Evolutionary conservation across 1,284 basidiomycete species (phyloP), one percentile per base, ranked within the genome.

Genomic region (Phlebopus sp.): DNA sequence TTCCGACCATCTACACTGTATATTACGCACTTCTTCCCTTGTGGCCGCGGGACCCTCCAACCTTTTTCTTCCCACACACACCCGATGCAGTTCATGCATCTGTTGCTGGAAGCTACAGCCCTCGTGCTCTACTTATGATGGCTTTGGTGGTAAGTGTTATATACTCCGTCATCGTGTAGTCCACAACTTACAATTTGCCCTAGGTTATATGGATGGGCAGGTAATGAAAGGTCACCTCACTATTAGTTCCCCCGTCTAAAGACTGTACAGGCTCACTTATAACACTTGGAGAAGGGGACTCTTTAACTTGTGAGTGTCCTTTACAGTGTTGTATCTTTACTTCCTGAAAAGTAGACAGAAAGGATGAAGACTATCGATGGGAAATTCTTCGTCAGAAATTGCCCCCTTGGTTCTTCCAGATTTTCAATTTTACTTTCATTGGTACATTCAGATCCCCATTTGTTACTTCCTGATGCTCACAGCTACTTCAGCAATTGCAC

Each of bases 331-430:
- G 10, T 25, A 17, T 5, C 14, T 10, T 32, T 37, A 6, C 40
- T 21, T 2, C 4, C 7, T 46, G 3, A 1, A 14, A 39, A 19
- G 15, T 46, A 14, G 17, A 39, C n/a, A 81, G 78, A 2, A 69
- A 73, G 2, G 90, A 92, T 30, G 92, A 94, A 66, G 95, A 97
- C 67, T 97, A 98, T 63, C 86, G 95, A 25, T 97, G 94, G 89
- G 81, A 77, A 2, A 69, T 92, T 41, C 74, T 97, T 10, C 82
- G 92, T 32, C 66, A 73, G 44, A 75, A 83, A 46, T 64, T 97
- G 18, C 82, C 85, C 2, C 55, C 72, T 2, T 81, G 77, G 73
- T 62, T 87, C 14, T 97, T 94, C 76, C 84, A 91, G 55, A 54
- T 96, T 30, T 62, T 86, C 47, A 94, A 95, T 67, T 64, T 97